These are phyloP conservation scores for Wakefieldia striispora DNA, from an alignment of 768 basidiomycete species.

Conservation along the genomic window DNA sequence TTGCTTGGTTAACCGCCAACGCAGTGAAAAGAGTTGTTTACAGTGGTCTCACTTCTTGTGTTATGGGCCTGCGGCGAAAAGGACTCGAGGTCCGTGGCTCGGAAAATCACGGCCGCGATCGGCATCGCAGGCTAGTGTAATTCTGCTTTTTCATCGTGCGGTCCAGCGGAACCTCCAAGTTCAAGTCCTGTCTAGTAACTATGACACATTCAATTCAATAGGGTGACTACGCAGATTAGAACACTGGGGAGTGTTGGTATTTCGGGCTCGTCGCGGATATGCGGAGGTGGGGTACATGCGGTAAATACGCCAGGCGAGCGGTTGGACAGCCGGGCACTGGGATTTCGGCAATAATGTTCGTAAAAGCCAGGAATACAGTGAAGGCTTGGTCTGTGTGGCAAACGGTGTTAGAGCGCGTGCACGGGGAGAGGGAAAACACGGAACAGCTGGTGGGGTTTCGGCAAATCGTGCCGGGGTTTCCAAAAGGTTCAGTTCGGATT, in stretches of 20 bases:
- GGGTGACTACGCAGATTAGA: too few relatives aligned
- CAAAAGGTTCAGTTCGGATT: conserved; percentile 24
- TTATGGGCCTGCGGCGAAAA: conserved; percentile 23
- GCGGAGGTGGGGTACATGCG: not conserved
- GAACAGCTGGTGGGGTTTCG: conserved; percentile 12
- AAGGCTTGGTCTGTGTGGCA: not conserved
- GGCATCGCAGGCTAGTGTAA: conserved; percentile 15
- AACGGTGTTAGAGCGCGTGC: conserved; percentile 15
- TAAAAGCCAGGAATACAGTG: not conserved
- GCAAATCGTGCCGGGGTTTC: conserved; percentile 25
- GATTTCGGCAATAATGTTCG: not conserved
- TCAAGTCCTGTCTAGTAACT: too few relatives aligned
- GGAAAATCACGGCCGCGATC: conserved; percentile 14
- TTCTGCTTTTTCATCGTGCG: not conserved
- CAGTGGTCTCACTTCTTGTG: too few relatives aligned
- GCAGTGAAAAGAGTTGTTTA: not conserved
- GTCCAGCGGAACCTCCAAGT: not conserved
- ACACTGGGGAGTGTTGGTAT: too few relatives aligned
- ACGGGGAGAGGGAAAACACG: conserved; percentile 18
- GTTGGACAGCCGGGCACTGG: not conserved
- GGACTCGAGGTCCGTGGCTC: conserved; percentile 10
- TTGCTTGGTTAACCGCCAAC: not conserved
- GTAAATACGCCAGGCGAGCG: conserved; percentile 9
- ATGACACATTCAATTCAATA: too few relatives aligned
- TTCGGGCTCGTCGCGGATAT: not conserved